phyloP scores from a whole-genome alignment of 345 rosid species.

The Hibiscus syriacus region DNA sequence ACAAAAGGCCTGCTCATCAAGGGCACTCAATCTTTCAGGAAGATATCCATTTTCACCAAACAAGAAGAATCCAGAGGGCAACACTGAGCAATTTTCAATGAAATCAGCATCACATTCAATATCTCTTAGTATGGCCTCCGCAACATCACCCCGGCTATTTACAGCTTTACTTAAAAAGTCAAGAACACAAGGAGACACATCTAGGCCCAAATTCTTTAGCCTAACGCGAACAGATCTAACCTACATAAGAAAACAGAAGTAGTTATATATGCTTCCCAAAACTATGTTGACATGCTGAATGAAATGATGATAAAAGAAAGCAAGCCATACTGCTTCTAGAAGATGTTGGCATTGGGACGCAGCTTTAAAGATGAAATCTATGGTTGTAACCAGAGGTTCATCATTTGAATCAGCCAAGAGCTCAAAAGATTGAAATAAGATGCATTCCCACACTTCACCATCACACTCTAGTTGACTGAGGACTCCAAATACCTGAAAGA shows the following conservation, averaged over 20 bases:
- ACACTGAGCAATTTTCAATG: slow-evolving; percentile 36
- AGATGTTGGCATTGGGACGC: slow-evolving; percentile 87
- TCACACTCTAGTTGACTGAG: slow-evolving; percentile 83
- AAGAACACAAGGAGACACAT: slow-evolving; percentile 75
- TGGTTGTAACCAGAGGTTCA: slow-evolving; percentile 69
- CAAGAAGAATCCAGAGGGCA: slow-evolving; percentile 47
- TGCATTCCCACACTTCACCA: slow-evolving; percentile 75
- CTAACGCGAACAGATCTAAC: slow-evolving; percentile 76
- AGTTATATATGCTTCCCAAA: slow-evolving; percentile 7
- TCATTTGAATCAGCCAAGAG: slow-evolving; percentile 63
- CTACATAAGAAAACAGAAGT: slow-evolving; percentile 39
- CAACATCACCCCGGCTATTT: slow-evolving; percentile 85
- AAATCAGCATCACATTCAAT: slow-evolving; percentile 68
- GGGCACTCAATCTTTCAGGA: slow-evolving; percentile 42
- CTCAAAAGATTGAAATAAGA: slow-evolving; percentile 66
- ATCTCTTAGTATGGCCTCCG: slow-evolving; percentile 72
- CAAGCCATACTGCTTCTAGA: slow-evolving; percentile 73
- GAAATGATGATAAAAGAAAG: slow-evolving; percentile 9
- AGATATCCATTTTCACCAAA: slow-evolving; percentile 57
- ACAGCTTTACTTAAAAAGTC: slow-evolving; percentile 80
- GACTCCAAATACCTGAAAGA: slow-evolving; percentile 76
- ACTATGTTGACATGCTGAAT: not conserved
- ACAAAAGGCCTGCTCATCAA: slow-evolving; percentile 49
- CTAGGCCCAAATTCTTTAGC: slow-evolving; percentile 72
- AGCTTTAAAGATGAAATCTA: slow-evolving; percentile 80